Evolutionary conservation across 306 rosid genomes (phyloP).

Genomic region (Fagus crenata): DNA sequence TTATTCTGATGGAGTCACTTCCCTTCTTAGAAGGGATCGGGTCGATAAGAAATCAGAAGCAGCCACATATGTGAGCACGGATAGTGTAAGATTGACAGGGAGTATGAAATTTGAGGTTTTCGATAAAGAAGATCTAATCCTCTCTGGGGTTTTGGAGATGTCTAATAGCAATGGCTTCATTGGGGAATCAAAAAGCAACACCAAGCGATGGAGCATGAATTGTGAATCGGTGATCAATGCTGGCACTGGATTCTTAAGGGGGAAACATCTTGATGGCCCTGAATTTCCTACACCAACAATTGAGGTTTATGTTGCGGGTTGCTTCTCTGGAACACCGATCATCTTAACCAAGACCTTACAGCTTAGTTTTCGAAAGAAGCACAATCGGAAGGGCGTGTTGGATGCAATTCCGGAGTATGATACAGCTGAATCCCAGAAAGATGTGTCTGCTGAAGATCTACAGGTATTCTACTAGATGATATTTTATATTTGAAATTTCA

Average conservation of each 20-base stretch:
- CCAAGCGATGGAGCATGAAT: slow-evolving; percentile 74
- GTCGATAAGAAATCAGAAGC: slow-evolving; percentile 83
- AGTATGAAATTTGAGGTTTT: slow-evolving; percentile 77
- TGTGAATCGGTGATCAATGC: slow-evolving; percentile 57
- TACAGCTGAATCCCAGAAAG: slow-evolving; percentile 56
- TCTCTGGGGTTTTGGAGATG: slow-evolving; percentile 75
- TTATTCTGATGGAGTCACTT: slow-evolving; percentile 63
- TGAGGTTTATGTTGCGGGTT: slow-evolving; percentile 92
- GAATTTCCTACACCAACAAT: slow-evolving; percentile 56
- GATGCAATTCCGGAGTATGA: slow-evolving; percentile 81
- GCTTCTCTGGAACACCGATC: slow-evolving; percentile 69
- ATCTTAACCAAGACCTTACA: slow-evolving; percentile 78
- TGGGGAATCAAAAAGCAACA: slow-evolving; percentile 53
- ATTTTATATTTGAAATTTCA: slow-evolving; percentile 9
- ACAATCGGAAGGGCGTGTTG: slow-evolving; percentile 53
- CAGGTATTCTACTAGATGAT: slow-evolving; percentile 50
- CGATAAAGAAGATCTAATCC: slow-evolving; percentile 67
- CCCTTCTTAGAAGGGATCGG: slow-evolving; percentile 84
- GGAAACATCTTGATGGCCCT: slow-evolving; percentile 50
- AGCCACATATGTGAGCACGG: slow-evolving; percentile 84
- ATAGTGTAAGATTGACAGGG: slow-evolving; percentile 70
- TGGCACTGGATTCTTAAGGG: slow-evolving; percentile 60
- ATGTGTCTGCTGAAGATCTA: slow-evolving; percentile 45
- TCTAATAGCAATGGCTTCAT: slow-evolving; percentile 51
- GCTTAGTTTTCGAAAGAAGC: slow-evolving; percentile 60